Evolutionary conservation across 1,139 yeast species (phyloP), one percentile per base, ranked within the genome.

Genomic region (Candida smagusa): DNA sequence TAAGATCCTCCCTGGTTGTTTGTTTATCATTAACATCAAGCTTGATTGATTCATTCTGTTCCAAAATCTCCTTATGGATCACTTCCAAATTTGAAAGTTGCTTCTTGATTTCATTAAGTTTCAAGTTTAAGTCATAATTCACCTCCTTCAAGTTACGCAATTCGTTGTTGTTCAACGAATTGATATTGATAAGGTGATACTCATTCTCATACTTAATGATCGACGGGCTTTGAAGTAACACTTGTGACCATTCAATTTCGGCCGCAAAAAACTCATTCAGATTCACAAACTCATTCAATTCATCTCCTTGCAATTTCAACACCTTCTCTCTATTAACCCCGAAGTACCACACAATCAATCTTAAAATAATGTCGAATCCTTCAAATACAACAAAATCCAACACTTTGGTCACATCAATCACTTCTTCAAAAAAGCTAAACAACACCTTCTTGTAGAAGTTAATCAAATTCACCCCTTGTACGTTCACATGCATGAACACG

Each of bases 191-290:
- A 39, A 72, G 54, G 38, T 68, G 68, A 46, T 56, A 70, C 44
- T 71, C 76, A 46, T 72, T 72, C 43, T 71, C 77, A 45, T 65
- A 71, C 43, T 61, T 64, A 43, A 71, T 59, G 9, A 71, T 47
- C 9, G 57, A 43, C 5, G 70, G 67, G 36, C 61, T 56, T 21
- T 47, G 45, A 9, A 45, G 33, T 22, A 65, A 43, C 1, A 62
- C 45, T 3, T 44, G 47, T 1, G 34, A 38, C 35, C 59, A 45
- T 12, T 49, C 36, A 22, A 54, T 42, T 0, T 37, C 44, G 9
- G 34, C 32, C 4, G 42, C 31, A 19, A 60, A 54, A 21, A 69
- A 56, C 8, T 52, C 55, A 2, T 42, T 42, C 1, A 65, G 53
- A 23, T 44, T 38, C 9, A 70, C 38, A 34, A 44, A 65, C 6